These are phyloP conservation scores for Arctium lappa DNA, from an alignment of 129 eudicot genomes.

Conservation along the genomic window DNA sequence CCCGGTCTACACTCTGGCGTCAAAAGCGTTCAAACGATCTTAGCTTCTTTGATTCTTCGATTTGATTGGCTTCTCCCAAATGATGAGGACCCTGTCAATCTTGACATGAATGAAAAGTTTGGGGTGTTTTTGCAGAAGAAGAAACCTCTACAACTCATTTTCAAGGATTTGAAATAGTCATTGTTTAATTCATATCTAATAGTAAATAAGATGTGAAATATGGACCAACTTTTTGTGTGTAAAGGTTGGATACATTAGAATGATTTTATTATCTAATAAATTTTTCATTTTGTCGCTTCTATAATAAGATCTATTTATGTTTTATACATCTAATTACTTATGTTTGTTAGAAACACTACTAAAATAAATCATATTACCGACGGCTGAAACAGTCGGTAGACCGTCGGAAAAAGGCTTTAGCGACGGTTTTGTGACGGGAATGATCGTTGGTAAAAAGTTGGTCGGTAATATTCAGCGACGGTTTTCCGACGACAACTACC, in stretches of 20 bases:
- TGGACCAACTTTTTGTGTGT: neutral
- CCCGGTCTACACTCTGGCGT: constrained; percentile 33
- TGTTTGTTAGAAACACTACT: no score
- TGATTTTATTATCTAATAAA: neutral
- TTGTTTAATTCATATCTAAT: neutral
- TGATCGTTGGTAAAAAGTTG: no score
- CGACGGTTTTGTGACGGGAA: no score
- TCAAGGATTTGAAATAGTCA: neutral
- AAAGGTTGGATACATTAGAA: neutral
- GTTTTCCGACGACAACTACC: no score
- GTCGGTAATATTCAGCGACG: no score
- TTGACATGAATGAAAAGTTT: neutral
- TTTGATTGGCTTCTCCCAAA: constrained; percentile 34
- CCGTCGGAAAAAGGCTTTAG: no score
- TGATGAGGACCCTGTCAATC: neutral
- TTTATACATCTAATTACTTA: no score
- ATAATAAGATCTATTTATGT: neutral
- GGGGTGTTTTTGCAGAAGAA: neutral
- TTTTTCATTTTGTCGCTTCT: neutral
- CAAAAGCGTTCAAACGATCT: neutral
- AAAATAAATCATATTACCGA: no score
- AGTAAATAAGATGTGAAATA: no score
- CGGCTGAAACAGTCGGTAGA: no score
- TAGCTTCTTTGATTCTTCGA: neutral
- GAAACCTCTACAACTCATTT: neutral